Conservation (phyloP, 1,139 yeast genomes). For the Lodderomyces oxycetoniae region DNA sequence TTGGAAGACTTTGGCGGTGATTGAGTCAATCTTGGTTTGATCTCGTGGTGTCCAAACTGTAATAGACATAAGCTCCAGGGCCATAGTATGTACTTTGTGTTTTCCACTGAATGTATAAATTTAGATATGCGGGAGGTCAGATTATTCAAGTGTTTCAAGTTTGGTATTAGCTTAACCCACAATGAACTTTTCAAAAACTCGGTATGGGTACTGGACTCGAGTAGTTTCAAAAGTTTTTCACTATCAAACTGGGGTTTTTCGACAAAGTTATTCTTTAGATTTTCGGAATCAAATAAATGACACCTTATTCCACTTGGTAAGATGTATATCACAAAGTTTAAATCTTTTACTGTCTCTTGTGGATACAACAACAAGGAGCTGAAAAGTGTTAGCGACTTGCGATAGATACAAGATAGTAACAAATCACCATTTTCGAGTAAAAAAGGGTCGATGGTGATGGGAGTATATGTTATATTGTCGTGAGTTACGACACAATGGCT, state of each 20-base stretch:
- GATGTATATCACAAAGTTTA: conserved; percentile 51
- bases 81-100: conserved; percentile 62
- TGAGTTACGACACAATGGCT: conserved; percentile 38
- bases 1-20: conserved; percentile 15
- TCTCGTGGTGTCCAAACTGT: conserved; percentile 41
- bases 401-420: conserved; percentile 26
- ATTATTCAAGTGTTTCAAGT: conserved; percentile 62
- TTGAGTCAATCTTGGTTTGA: conserved; percentile 3
- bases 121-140: conserved; percentile 60
- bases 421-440: conserved; percentile 51
- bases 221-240: conserved; percentile 42
- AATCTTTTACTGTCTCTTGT: conserved; percentile 17
- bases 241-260: conserved; percentile 24
- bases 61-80: conserved; percentile 61
- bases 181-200: conserved; percentile 18
- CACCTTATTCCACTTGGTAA: conserved; percentile 77
- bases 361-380: conserved; percentile 21
- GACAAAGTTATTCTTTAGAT: conserved; percentile 12
- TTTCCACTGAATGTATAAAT: conserved; percentile 48
- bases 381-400: conserved; percentile 27
- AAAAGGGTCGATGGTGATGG: conserved; percentile 54
- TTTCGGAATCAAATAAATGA: conserved; percentile 40
- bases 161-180: conserved; percentile 72
- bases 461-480: conserved; percentile 13
- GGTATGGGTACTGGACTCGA: conserved; percentile 50